Conservation (phyloP, 1,284 basidiomycete genomes). For the Leccinum griseonigrum region DNA sequence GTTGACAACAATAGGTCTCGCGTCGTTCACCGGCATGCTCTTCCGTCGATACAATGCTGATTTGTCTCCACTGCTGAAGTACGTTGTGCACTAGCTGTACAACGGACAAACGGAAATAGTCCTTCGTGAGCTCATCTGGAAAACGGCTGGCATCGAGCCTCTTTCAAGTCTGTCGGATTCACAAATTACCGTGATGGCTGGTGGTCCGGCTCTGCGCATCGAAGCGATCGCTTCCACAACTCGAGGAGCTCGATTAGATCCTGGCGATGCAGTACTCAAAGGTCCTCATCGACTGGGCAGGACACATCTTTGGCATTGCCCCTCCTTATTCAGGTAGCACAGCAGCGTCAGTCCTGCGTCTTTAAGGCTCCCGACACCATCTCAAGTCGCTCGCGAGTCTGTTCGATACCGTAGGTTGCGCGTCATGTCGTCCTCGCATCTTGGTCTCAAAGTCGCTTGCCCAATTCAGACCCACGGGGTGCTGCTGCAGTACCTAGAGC, state of each 20-base stretch:
- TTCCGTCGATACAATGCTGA: conserved; percentile 87
- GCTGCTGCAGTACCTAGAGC: conserved; percentile 71
- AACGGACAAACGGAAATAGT: conserved; percentile 88
- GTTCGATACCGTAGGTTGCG: conserved; percentile 74
- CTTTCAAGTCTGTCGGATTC: conserved; percentile 85
- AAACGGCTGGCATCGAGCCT: conserved; percentile 94
- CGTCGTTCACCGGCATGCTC: conserved; percentile 91
- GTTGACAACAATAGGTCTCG: conserved; percentile 58
- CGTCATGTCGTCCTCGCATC: conserved; percentile 19
- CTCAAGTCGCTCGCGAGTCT: conserved; percentile 83
- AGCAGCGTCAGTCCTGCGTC: conserved; percentile 81
- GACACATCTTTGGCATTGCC: conserved; percentile 73
- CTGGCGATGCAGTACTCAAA: conserved; percentile 55
- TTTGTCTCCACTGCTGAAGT: conserved; percentile 82
- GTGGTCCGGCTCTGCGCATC: conserved; percentile 82
- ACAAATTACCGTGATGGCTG: conserved; percentile 88
- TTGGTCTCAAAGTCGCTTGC: conserved; percentile 17
- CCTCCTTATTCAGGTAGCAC: conserved; percentile 84
- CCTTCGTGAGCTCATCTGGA: conserved; percentile 88
- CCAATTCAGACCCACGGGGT: conserved; percentile 69
- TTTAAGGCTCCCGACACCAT: conserved; percentile 70
- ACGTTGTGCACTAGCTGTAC: conserved; percentile 88
- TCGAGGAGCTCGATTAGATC: conserved; percentile 69
- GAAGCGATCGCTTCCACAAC: conserved; percentile 78
- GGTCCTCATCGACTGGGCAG: conserved; percentile 69